Conservation (phyloP, 108 stramenopile genomes). For the Cyclotella baltica region DNA sequence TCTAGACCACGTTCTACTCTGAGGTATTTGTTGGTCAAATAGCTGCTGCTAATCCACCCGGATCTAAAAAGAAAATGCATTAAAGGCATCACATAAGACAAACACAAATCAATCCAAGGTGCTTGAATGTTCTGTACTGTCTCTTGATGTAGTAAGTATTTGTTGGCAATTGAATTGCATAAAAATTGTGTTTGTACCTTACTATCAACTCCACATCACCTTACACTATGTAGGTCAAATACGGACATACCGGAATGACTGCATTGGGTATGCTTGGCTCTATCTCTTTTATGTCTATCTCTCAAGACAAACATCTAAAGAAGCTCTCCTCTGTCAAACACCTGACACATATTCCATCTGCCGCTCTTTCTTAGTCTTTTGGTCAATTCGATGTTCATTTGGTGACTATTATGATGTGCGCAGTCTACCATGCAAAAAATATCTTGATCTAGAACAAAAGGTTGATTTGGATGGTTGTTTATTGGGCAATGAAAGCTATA, state of each 20-base stretch:
- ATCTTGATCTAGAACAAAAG: constrained; percentile 82
- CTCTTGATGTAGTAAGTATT: too few relatives aligned
- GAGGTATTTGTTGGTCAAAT: not conserved
- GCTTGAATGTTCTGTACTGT: too few relatives aligned
- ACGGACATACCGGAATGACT: constrained; percentile 97
- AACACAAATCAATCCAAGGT: constrained; percentile 71
- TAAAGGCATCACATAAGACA: constrained; percentile 64
- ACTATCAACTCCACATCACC: too few relatives aligned
- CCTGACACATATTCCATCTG: constrained; percentile 95
- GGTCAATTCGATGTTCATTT: constrained; percentile 95
- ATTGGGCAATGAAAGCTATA: constrained; percentile 91
- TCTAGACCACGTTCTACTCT: not conserved
- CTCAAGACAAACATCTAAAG: constrained; percentile 92
- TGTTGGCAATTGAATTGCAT: too few relatives aligned
- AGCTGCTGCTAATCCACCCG: not conserved
- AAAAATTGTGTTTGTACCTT: too few relatives aligned
- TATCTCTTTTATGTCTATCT: constrained; percentile 96
- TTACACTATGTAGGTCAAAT: constrained; percentile 64
- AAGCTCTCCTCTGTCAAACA: constrained; percentile 92
- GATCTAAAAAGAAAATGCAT: constrained; percentile 58
- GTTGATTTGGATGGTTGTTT: constrained; percentile 93
- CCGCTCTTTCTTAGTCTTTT: constrained; percentile 92
- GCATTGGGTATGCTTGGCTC: constrained; percentile 92
- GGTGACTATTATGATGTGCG: constrained; percentile 87
- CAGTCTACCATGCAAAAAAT: constrained; percentile 80